Base-by-base conservation (phyloP, 2,329 filamentous ascomycete genomes). In the Fusarium sarcochroum region DNA sequence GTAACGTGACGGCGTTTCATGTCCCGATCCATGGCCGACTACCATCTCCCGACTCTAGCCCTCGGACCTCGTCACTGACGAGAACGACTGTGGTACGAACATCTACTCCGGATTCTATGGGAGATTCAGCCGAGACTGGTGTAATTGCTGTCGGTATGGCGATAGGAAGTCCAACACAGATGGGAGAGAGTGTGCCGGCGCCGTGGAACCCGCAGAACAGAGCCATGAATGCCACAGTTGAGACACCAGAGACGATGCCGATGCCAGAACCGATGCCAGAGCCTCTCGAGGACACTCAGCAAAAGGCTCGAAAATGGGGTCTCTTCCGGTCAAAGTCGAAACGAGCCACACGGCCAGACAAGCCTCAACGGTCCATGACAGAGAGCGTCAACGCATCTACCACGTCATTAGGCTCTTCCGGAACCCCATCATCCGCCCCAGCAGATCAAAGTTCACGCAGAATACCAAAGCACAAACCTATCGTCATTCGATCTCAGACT, bases 71-170 rank as follows among this genome's bases (percentile, higher is more conserved):
- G 40, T 68, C 72, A 59, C 65, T 66, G 41, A 75, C 77, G 21
- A 75, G 76, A 30, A 67, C 70, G 42, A 78, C 77, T 17, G 73
- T 79, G 23, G 73, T 79, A 21, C 78, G 81, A 66, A 79, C 82
- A 61, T 76, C 79, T 49, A 83, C 81, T n/a, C 79, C 81, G 11
- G 80, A 83, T 58, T 83, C 82, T 10, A 70, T 81, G 52, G 77
- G 75, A 30, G 82, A 82, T 4, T 49, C 54, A 17, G 48, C 67
- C 14, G 69, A 73, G 40, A 74, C 70, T 20, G 73, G 73, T 13
- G 66, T 77, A n/a, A 76, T 76, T 63, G 83, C 82, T 70, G 93
- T 94, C 64, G 92, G 92, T 11, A 90, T 94, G 84, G 91, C 91
- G 2, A 80, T 93, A 57, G 91, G 91, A 32, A 93, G 91, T 73